A percentile compares a stretch with the other conserved stretches of the same genome.
These are phyloP conservation scores for Diaporthe australafricana DNA, from an alignment of 2,329 filamentous ascomycete species.

Conservation along the genomic window DNA sequence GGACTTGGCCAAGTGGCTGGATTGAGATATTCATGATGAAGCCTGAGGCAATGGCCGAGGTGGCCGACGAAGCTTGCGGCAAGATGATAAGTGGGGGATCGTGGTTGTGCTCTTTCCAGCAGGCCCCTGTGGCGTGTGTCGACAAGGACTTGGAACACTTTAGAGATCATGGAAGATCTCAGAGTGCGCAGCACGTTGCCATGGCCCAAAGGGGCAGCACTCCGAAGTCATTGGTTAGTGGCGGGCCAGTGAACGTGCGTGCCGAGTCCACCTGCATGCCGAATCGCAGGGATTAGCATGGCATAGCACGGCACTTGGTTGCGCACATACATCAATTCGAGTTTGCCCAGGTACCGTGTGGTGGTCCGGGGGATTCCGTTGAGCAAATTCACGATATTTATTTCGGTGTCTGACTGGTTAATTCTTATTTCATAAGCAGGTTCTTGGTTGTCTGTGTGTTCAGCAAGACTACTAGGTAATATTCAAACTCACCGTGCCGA, in stretches of 20 bases:
- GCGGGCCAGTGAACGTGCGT: background rate
- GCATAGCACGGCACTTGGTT: background rate
- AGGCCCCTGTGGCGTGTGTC: background rate
- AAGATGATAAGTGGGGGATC: no score
- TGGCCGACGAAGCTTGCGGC: background rate
- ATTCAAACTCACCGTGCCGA: background rate
- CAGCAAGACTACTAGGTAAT: background rate
- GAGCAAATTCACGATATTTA: no score
- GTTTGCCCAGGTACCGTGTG: background rate
- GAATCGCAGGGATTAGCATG: background rate
- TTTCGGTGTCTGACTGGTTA: background rate
- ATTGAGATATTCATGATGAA: background rate
- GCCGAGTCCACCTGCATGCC: background rate
- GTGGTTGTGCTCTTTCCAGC: background rate
- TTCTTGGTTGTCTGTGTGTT: background rate
- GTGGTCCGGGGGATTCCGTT: background rate
- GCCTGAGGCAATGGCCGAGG: background rate
- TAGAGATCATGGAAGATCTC: background rate
- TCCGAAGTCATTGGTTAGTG: background rate
- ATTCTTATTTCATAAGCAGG: background rate
- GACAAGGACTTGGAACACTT: background rate
- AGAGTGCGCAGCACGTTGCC: background rate
- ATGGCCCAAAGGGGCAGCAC: background rate
- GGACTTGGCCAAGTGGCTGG: background rate
- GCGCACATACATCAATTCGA: conserved; percentile 2